Evolutionary conservation across 768 basidiomycete species (phyloP).

Genomic region (Infundibulicybe gibba): DNA sequence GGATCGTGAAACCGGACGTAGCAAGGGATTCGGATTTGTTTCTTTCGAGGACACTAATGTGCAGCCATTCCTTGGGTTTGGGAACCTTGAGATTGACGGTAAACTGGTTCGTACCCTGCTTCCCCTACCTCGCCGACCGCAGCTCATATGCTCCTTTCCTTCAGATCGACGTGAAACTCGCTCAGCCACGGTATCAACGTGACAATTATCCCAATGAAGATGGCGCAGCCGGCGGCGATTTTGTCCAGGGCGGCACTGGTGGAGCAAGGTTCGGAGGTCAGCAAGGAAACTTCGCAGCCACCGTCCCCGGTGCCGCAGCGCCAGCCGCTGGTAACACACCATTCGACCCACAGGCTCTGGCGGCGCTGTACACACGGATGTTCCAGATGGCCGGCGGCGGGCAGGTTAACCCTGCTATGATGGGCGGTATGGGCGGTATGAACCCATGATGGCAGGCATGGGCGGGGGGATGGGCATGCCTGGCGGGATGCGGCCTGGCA

Average conservation of each 20-base stretch:
- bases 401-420: conserved; percentile 56
- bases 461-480: conserved; percentile 29
- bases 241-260: conserved; percentile 14
- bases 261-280: conserved; percentile 23
- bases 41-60: conserved; percentile 93
- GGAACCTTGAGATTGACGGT: conserved; percentile 90
- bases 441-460: conserved; percentile 38
- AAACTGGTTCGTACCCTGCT: conserved; percentile 66
- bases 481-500: conserved; percentile 24
- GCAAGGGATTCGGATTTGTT: conserved; percentile 98
- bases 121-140: not conserved
- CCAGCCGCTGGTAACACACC: conserved; percentile 48
- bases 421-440: conserved; percentile 38
- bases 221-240: conserved; percentile 24
- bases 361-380: conserved; percentile 94
- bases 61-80: conserved; percentile 83
- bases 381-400: conserved; percentile 74
- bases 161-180: conserved; percentile 96
- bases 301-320: conserved; percentile 17
- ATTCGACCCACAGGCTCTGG: conserved; percentile 92
- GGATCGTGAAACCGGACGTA: conserved; percentile 90
- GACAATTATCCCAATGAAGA: conserved; percentile 57
- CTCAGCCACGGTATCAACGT: conserved; percentile 85
- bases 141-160: not conserved
- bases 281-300: conserved; percentile 36